These are phyloP conservation scores for Mucor plumbeus DNA, from an alignment of 371 early-diverging fungal species.

Conservation along the genomic window DNA sequence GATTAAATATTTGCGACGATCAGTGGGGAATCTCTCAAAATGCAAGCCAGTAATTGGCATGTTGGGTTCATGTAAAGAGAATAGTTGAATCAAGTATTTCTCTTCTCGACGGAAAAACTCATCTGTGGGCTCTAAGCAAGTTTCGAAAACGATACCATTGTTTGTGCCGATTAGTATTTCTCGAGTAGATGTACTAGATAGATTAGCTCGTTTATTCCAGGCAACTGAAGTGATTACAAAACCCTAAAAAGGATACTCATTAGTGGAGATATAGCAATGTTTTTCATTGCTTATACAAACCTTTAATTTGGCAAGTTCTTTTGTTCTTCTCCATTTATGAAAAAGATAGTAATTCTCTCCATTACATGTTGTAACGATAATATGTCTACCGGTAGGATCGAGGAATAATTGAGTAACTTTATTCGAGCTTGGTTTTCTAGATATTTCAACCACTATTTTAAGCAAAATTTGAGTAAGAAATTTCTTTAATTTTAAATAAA, in stretches of 20 bases:
- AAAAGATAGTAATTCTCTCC: slow-evolving; percentile 89
- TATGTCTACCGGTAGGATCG: slow-evolving; percentile 87
- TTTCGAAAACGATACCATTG: slow-evolving; percentile 87
- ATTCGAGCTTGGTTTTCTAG: slow-evolving; percentile 66
- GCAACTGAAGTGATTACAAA: slow-evolving; percentile 84
- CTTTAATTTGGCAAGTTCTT: slow-evolving; percentile 70
- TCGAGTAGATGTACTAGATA: slow-evolving; percentile 72
- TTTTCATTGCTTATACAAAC: slow-evolving; percentile 38
- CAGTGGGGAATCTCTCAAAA: slow-evolving; percentile 78
- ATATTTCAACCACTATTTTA: slow-evolving; percentile 75
- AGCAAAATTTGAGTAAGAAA: slow-evolving; percentile 32
- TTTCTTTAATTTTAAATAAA: not conserved
- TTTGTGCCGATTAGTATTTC: slow-evolving; percentile 84
- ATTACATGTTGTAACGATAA: slow-evolving; percentile 83
- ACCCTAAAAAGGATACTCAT: slow-evolving; percentile 50
- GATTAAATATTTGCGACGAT: slow-evolving; percentile 74
- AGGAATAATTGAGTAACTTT: slow-evolving; percentile 75
- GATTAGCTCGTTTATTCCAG: slow-evolving; percentile 79
- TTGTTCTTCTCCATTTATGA: slow-evolving; percentile 78
- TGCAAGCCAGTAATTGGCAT: slow-evolving; percentile 82
- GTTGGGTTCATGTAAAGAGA: slow-evolving; percentile 60
- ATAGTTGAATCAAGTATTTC: slow-evolving; percentile 77
- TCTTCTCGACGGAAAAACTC: slow-evolving; percentile 87
- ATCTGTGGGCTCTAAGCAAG: slow-evolving; percentile 83
- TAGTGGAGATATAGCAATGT: no score